Conservation (phyloP, 2,329 filamentous ascomycete genomes). For the Gyromitra esculenta region DNA sequence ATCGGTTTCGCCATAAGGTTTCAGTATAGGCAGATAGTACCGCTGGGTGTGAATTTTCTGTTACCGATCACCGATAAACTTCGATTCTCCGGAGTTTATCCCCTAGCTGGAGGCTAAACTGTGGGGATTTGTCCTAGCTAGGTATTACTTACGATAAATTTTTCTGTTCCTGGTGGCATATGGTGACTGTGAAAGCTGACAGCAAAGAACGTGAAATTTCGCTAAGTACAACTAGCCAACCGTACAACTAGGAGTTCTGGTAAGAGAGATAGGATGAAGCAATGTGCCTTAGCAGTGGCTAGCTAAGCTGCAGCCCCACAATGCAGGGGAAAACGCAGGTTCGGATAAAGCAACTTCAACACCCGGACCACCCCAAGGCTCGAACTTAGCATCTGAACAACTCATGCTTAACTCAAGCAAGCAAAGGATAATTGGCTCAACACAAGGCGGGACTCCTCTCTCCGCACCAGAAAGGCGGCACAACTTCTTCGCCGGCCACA, state of each 20-base stretch:
- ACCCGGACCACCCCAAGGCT: slow-evolving; percentile 2
- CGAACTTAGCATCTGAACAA: slow-evolving; percentile 6
- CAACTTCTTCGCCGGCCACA: background rate
- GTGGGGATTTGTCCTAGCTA: slow-evolving; percentile 3
- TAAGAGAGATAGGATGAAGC: slow-evolving; percentile 16
- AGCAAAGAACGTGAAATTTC: background rate
- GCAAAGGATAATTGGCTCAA: slow-evolving; percentile 10
- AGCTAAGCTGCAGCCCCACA: slow-evolving; percentile 13
- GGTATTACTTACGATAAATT: background rate
- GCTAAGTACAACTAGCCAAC: background rate
- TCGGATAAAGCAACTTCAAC: slow-evolving; percentile 13
- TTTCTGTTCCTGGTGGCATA: background rate
- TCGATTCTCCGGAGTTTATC: background rate
- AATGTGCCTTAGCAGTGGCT: slow-evolving; percentile 5
- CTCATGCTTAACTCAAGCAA: slow-evolving; percentile 7
- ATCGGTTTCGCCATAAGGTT: slow-evolving; percentile 23
- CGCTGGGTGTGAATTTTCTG: background rate
- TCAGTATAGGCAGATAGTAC: background rate
- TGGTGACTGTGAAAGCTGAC: slow-evolving; percentile 2
- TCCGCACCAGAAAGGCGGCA: slow-evolving; percentile 6
- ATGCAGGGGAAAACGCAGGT: slow-evolving; percentile 4
- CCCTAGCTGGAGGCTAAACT: slow-evolving; percentile 8
- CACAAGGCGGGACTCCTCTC: background rate
- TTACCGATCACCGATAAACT: background rate
- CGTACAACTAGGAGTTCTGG: background rate